phyloP scores from a whole-genome alignment of 1,139 yeast genomes.

The Entelexis paramagnoliae region DNA sequence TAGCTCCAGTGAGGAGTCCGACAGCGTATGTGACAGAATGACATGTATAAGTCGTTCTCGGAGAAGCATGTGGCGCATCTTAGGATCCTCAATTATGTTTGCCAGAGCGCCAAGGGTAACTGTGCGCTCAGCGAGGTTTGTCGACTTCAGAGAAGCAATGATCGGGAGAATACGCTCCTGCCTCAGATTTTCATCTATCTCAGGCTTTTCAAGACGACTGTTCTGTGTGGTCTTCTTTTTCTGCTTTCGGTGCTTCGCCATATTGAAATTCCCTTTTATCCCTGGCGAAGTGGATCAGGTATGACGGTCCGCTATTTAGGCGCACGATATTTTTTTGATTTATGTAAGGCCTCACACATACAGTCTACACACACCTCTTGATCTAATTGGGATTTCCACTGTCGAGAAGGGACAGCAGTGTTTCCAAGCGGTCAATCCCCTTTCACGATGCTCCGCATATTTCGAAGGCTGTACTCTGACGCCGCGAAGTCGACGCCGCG shows the following conservation, averaged over 20 bases:
- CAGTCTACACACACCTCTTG: too few relatives aligned
- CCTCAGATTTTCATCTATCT: constrained; percentile 14
- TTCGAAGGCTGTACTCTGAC: constrained; percentile 17
- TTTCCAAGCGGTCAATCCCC: not conserved
- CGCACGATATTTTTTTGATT: not conserved
- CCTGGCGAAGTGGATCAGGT: not conserved
- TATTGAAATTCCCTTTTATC: not conserved
- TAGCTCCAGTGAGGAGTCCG: constrained; percentile 61
- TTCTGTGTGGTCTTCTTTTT: not conserved
- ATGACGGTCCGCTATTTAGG: not conserved
- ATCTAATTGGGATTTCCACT: not conserved
- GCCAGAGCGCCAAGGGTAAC: constrained; percentile 70
- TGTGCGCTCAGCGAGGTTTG: constrained; percentile 60
- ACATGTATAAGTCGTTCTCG: constrained; percentile 60
- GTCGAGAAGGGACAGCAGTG: not conserved
- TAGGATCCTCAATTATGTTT: constrained; percentile 57
- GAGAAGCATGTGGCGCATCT: constrained; percentile 51
- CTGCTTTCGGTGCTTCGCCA: constrained; percentile 16
- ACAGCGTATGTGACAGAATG: constrained; percentile 53
- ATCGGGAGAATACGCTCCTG: constrained; percentile 48
- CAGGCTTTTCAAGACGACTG: not conserved
- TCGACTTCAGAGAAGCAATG: constrained; percentile 51
- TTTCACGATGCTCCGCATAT: constrained; percentile 11
- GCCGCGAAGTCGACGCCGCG: constrained; percentile 21
- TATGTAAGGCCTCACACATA: not conserved